Evolutionary conservation across 2,329 filamentous ascomycete species (phyloP).

Genomic region (Verticillium alfalfae): DNA sequence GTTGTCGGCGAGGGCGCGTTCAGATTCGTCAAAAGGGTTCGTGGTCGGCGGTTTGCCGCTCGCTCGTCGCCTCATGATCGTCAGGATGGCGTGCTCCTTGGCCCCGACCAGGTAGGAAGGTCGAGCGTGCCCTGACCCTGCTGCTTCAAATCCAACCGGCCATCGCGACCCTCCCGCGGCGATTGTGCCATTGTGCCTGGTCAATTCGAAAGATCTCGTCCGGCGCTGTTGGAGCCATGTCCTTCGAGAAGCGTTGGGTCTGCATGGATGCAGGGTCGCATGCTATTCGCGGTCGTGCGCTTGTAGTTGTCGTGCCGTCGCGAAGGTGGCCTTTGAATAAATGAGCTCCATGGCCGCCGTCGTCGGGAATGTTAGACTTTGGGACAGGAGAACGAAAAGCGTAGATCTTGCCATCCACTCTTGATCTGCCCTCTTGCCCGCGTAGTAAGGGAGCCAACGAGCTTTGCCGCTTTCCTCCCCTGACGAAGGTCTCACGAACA

Average conservation of each 20-base stretch:
- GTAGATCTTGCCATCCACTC: not conserved
- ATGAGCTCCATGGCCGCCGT: not conserved
- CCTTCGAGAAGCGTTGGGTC: not conserved
- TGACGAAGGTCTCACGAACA: not conserved
- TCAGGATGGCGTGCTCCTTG: conserved; percentile 3
- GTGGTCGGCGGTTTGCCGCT: not conserved
- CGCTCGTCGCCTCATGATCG: not conserved
- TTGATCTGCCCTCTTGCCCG: not conserved
- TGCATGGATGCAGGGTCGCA: not conserved
- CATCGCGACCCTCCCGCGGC: not conserved
- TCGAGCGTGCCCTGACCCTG: not conserved
- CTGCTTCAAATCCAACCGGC: not conserved
- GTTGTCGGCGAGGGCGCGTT: not conserved
- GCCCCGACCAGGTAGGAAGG: conserved; percentile 2
- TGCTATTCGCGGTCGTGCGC: not conserved
- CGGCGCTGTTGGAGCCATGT: not conserved
- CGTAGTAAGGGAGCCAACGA: not conserved
- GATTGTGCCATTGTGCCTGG: conserved; percentile 2
- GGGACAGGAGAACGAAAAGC: not conserved
- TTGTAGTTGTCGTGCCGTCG: not conserved
- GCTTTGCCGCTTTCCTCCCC: not conserved
- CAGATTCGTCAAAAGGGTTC: not conserved
- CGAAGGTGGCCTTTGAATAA: not conserved
- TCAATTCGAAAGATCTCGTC: not conserved
- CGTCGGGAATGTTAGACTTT: not conserved